These are phyloP conservation scores for Arachnomyces sp. DNA, from an alignment of 2,329 filamentous ascomycete species.

Conservation along the genomic window DNA sequence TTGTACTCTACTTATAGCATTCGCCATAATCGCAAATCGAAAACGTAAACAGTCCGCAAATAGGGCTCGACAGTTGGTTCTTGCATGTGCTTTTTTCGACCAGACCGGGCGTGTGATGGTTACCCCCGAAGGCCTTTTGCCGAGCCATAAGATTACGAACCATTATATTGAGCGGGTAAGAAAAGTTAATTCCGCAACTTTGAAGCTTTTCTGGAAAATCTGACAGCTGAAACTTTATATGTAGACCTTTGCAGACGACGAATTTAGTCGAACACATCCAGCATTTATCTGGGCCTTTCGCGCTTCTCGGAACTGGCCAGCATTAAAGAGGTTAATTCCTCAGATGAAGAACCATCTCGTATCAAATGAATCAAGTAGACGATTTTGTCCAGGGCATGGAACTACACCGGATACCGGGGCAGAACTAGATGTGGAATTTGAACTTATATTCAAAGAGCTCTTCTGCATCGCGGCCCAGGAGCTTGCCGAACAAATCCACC, in stretches of 20 bases:
- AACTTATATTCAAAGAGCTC: slow-evolving; percentile 69
- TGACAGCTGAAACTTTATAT: slow-evolving; percentile 11
- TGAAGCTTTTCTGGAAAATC: not conserved
- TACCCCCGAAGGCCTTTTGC: slow-evolving; percentile 36
- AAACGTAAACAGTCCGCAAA: slow-evolving; percentile 48
- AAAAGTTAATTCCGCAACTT: slow-evolving; percentile 2
- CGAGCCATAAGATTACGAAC: slow-evolving; percentile 64
- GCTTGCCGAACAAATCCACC: slow-evolving; percentile 61
- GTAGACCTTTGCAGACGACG: slow-evolving; percentile 57
- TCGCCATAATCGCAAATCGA: slow-evolving; percentile 48
- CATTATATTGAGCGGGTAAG: slow-evolving; percentile 61
- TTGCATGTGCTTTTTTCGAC: slow-evolving; percentile 39
- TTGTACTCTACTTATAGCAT: slow-evolving; percentile 52
- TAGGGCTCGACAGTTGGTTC: slow-evolving; percentile 55
- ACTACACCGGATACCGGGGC: slow-evolving; percentile 31
- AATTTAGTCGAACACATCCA: slow-evolving; percentile 67
- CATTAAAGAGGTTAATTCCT: slow-evolving; percentile 59
- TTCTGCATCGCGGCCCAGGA: slow-evolving; percentile 73
- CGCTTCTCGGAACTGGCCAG: slow-evolving; percentile 68
- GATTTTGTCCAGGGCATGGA: slow-evolving; percentile 43
- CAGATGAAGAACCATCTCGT: slow-evolving; percentile 67
- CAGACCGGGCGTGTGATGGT: slow-evolving; percentile 39
- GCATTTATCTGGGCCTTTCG: slow-evolving; percentile 85
- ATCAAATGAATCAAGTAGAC: slow-evolving; percentile 39
- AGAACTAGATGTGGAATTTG: slow-evolving; percentile 61